phyloP scores from a whole-genome alignment of 208 protist genomes.

The Phytomonas sp. region DNA sequence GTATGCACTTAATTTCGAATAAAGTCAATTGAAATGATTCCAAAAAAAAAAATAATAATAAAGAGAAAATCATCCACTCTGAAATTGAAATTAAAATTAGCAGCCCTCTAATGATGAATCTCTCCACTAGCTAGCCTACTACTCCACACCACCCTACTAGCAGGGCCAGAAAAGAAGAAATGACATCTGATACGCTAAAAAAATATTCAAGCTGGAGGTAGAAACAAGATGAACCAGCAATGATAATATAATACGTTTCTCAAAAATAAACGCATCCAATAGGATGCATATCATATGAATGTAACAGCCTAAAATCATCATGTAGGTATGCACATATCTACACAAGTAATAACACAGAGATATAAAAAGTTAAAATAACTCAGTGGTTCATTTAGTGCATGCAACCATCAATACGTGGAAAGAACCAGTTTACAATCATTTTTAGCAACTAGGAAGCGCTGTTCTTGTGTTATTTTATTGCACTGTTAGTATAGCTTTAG shows the following conservation, averaged over 20 bases:
- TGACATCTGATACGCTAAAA: not conserved
- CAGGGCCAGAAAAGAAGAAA: not conserved
- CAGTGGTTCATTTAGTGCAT: not conserved
- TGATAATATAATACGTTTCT: not conserved
- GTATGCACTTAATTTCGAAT: constrained; percentile 1
- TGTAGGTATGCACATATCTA: not conserved
- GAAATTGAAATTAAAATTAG: constrained; percentile 1
- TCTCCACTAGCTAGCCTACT: not conserved
- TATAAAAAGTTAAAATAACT: not conserved
- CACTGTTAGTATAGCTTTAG: not conserved
- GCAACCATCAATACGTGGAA: not conserved
- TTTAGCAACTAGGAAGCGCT: not conserved
- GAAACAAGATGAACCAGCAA: not conserved
- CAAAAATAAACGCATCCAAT: not conserved
- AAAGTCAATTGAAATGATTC: not conserved
- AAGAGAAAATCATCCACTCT: not conserved
- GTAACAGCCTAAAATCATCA: not conserved
- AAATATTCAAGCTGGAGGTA: not conserved
- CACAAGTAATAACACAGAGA: not conserved
- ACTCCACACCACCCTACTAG: not conserved
- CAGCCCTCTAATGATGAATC: not conserved
- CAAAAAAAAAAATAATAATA: constrained; percentile 2
- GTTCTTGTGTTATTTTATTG: not conserved
- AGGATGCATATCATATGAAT: not conserved
- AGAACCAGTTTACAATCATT: not conserved